Base-by-base conservation (phyloP, 2,329 filamentous ascomycete genomes). In the Aspergillus sp. region DNA sequence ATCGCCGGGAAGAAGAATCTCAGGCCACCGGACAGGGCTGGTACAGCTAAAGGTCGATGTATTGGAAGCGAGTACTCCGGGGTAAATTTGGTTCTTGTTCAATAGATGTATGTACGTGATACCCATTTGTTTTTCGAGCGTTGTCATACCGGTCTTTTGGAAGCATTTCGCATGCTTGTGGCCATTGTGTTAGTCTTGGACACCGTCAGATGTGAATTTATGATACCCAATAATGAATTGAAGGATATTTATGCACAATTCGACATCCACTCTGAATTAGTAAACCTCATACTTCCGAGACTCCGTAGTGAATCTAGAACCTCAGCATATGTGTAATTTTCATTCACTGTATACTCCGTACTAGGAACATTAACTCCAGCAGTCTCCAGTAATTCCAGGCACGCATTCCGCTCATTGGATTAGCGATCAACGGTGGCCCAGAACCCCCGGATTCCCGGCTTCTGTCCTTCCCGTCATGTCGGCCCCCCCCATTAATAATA, bases 1-100 rank as follows among this genome's bases (percentile, higher is more conserved):
- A 96, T 73, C 85, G 95, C 16, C 79, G 85, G 62, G 87, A 91
- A 63, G 79, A 84, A 58, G 75, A 76, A 26, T 79, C 84, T 65
- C 45, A 58, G 84, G 87, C 75, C 6, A 75, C 74, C 31, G 73
- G 79, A 1, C 83, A 84, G 6, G 85, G 87, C 24, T 92, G 89
- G 89, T 90, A 91, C 71, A 84, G 81, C 64, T 89, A 71, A 60
- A 3, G 26, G 12, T 20, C 9, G 11, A 29, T 18, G 32, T 16
- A 16, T 32, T 20, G 18, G 18, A 24, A 32, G 49, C 49, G 22
- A 29, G 16, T 51, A 20, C 14, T 46, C 10, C 12, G 42, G 42
- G 26, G 20, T 31, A n/a, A 49, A 52, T 57, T 59, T 50, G 47
- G 18, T 49, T 51, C 20, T 52, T 57, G 54, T 39, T 45, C 29